A percentile compares a stretch with the other conserved stretches of the same genome.
These are phyloP conservation scores for Pyrenophora tritici-repentis DNA, from an alignment of 2,329 filamentous ascomycete genomes.

Conservation along the genomic window DNA sequence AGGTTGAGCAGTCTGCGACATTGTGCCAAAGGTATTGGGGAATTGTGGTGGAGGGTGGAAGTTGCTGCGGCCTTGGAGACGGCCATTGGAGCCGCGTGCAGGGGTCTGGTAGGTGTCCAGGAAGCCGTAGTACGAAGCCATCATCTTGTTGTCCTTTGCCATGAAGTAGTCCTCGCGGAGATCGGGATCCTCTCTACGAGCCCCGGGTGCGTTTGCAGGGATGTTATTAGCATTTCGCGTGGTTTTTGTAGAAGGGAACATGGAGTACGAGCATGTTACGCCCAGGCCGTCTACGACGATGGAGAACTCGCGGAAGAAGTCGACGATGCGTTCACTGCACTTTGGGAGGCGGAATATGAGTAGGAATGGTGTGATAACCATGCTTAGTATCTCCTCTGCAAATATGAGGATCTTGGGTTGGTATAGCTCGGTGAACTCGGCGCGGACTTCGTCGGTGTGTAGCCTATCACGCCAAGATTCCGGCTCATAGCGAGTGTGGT, in stretches of 20 bases:
- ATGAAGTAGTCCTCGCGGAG: slow-evolving; percentile 91
- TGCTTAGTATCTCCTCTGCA: slow-evolving; percentile 86
- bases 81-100: slow-evolving; percentile 40
- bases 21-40: slow-evolving; percentile 63
- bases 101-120: slow-evolving; percentile 75
- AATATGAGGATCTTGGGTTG: slow-evolving; percentile 93
- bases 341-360: slow-evolving; percentile 84
- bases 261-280: slow-evolving; percentile 95
- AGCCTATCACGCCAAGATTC: slow-evolving; percentile 85
- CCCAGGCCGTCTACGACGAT: slow-evolving; percentile 95
- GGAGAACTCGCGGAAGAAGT: slow-evolving; percentile 98
- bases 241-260: slow-evolving; percentile 94
- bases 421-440: slow-evolving; percentile 87
- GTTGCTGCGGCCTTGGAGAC: slow-evolving; percentile 36
- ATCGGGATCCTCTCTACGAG: slow-evolving; percentile 56
- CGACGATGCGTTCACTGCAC: slow-evolving; percentile 89
- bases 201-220: slow-evolving; percentile 44
- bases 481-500: slow-evolving; percentile 91
- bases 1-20: slow-evolving; percentile 57
- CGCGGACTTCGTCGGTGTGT: slow-evolving; percentile 92
- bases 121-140: slow-evolving; percentile 95
- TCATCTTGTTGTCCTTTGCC: slow-evolving; percentile 96
- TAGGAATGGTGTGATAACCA: slow-evolving; percentile 88
- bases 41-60: slow-evolving; percentile 80
- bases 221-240: slow-evolving; percentile 56